phyloP scores from a whole-genome alignment of 805 yeast genomes.

The Ogataea zsoltii region DNA sequence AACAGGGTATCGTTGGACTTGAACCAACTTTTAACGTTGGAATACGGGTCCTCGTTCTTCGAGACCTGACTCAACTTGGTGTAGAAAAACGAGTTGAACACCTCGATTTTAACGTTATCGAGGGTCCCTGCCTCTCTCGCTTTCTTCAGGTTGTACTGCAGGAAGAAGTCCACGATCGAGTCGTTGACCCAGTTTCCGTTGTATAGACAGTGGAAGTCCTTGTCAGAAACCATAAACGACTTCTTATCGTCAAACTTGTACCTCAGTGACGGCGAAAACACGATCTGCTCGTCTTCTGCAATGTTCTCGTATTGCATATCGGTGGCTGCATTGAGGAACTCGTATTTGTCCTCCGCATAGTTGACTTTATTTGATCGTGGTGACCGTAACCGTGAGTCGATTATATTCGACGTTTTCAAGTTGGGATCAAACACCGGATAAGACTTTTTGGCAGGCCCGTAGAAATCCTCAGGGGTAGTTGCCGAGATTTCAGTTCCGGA shows the following conservation, averaged over 20 bases:
- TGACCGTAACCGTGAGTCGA: conserved; percentile 10
- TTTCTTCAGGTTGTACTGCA: conserved; percentile 47
- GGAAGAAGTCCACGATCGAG: conserved; percentile 79
- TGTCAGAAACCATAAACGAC: conserved; percentile 55
- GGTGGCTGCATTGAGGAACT: conserved; percentile 27
- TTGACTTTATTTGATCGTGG: neutral
- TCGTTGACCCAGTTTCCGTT: conserved; percentile 90
- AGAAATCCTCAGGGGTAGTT: conserved; percentile 13
- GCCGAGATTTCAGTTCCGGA: neutral
- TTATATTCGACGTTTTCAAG: conserved; percentile 11
- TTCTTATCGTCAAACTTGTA: conserved; percentile 56
- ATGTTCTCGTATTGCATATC: conserved; percentile 32
- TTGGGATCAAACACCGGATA: conserved; percentile 9
- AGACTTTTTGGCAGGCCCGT: conserved; percentile 6
- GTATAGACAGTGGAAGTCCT: conserved; percentile 78
- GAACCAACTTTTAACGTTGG: conserved; percentile 77
- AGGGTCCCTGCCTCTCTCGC: conserved; percentile 38
- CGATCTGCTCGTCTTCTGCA: conserved; percentile 31
- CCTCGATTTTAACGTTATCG: conserved; percentile 39
- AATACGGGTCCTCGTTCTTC: conserved; percentile 43
- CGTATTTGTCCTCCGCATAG: conserved; percentile 39
- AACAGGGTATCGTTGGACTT: conserved; percentile 58
- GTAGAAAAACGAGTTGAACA: conserved; percentile 84
- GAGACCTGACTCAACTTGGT: conserved; percentile 50
- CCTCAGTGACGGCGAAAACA: conserved; percentile 39